Evolutionary conservation across 1,284 basidiomycete genomes (phyloP), one percentile per base, ranked within the genome.

Genomic region (Psilocybe mexicana): DNA sequence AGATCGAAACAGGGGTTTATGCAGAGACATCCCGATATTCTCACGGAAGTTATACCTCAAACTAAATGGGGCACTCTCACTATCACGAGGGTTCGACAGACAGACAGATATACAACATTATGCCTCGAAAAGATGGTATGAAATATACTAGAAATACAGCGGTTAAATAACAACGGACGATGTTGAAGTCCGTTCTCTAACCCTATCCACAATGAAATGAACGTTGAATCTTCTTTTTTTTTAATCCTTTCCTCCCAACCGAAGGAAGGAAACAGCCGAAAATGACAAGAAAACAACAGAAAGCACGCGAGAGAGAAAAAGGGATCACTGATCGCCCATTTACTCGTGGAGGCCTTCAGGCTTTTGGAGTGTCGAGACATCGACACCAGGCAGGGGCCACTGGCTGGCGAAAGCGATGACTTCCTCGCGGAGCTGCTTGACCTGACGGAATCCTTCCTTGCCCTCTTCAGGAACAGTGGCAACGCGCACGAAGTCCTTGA

Each of bases 351-450:
- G 76, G 43, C 90, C 90, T 42, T 77, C 82, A 44, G 90, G 90
- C 70, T 84, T 83, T 70, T 75, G 74, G 58, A 93, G 72, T 56
- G 71, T 80, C 28, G 77, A 67, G 42, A 83, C 85, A 73, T 96
- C 92, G 6, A 95, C 87, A 76, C 96, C 96, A 55, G 96, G 96
- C 12, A 99, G 79, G 2, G 96, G 96, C 92, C 91, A 98, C 75
- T 83, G 81, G 63, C 80, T 85, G 18, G 94, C 92, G 70, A 98
- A 98, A 54, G 65, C 78, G 63, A 81, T 76, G 35, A 96, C 94
- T 65, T 96, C 93, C 47, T 81, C 77, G 47, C 84, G 77, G 58
- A 96, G 84, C 66, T 86, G 78, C 69, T 81, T 81, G 53, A 98
- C 93, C 70, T 87, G 78, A 66, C 82, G 75, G 55, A 81, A 83